Percentiles rank a stretch among this genome's conserved stretches.
These are phyloP conservation scores for Panicum miliaceum DNA, from an alignment of 176 grass and related monocot genomes.

Conservation along the genomic window DNA sequence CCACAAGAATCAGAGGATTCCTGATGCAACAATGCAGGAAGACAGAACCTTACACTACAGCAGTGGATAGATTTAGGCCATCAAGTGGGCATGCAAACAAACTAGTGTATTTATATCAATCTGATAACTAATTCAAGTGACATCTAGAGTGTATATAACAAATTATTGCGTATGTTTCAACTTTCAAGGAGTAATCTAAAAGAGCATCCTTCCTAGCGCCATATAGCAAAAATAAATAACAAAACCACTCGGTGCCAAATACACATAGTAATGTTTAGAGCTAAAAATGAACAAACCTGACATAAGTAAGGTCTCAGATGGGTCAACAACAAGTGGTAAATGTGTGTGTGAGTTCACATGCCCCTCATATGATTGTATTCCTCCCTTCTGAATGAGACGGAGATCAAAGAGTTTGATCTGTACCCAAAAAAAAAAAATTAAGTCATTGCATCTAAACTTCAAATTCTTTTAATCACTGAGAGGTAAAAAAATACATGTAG, in stretches of 20 bases:
- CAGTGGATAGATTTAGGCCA: not conserved
- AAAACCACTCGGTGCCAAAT: not conserved
- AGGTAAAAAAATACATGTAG: not conserved
- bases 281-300: conserved; percentile 66
- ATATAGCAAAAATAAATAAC: not conserved
- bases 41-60: conserved; percentile 9
- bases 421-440: conserved; percentile 36
- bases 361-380: conserved; percentile 76
- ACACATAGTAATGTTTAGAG: not conserved
- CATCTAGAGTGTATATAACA: not conserved
- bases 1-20: conserved; percentile 14
- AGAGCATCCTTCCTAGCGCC: not conserved
- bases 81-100: not conserved
- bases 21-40: conserved; percentile 11
- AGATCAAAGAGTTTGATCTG: conserved; percentile 96
- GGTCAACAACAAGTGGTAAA: conserved; percentile 76
- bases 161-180: not conserved
- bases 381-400: conserved; percentile 70
- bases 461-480: conserved; percentile 32
- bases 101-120: not conserved
- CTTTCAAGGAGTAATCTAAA: conserved; percentile 8
- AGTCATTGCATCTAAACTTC: not conserved
- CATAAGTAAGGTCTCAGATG: conserved; percentile 87
- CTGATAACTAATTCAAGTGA: not conserved
- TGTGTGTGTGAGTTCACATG: conserved; percentile 80